phyloP scores from a whole-genome alignment of 441 rosid genomes.

The Arabidopsis lyrata region DNA sequence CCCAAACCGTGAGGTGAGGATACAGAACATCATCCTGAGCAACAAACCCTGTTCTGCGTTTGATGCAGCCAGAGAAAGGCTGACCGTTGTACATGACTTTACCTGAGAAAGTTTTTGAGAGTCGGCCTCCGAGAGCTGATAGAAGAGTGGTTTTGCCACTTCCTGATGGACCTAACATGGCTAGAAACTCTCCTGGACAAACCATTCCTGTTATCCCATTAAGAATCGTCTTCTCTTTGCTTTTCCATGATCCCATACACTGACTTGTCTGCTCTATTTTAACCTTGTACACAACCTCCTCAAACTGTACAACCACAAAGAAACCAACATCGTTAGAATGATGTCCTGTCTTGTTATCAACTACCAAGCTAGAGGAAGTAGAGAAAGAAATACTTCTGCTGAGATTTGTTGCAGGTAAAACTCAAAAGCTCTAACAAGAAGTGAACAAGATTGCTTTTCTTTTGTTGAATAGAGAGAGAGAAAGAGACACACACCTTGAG shows the following conservation, averaged over 20 bases:
- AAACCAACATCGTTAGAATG: conserved; percentile 16
- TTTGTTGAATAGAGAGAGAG: conserved; percentile 15
- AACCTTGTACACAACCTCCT: conserved; percentile 86
- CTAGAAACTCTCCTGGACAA: conserved; percentile 88
- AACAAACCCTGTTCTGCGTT: conserved; percentile 85
- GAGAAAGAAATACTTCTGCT: conserved; percentile 11
- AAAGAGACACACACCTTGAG: conserved; percentile 62
- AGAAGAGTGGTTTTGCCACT: conserved; percentile 98
- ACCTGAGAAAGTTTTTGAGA: conserved; percentile 68
- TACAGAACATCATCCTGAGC: conserved; percentile 88
- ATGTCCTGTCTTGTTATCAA: not conserved
- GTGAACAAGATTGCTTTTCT: not conserved
- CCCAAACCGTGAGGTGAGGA: conserved; percentile 88
- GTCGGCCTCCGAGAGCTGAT: conserved; percentile 95
- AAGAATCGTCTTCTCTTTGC: conserved; percentile 76
- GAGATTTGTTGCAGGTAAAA: conserved; percentile 4
- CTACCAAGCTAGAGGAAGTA: conserved; percentile 18
- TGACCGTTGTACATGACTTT: conserved; percentile 88
- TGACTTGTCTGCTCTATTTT: conserved; percentile 62
- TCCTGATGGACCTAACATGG: conserved; percentile 97
- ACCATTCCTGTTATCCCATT: conserved; percentile 85
- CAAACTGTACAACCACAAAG: conserved; percentile 66
- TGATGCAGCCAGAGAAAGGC: conserved; percentile 75
- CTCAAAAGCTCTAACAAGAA: conserved; percentile 20
- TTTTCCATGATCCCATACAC: conserved; percentile 63